phyloP scores from a whole-genome alignment of 305 asterid species.

The Lippia alba region DNA sequence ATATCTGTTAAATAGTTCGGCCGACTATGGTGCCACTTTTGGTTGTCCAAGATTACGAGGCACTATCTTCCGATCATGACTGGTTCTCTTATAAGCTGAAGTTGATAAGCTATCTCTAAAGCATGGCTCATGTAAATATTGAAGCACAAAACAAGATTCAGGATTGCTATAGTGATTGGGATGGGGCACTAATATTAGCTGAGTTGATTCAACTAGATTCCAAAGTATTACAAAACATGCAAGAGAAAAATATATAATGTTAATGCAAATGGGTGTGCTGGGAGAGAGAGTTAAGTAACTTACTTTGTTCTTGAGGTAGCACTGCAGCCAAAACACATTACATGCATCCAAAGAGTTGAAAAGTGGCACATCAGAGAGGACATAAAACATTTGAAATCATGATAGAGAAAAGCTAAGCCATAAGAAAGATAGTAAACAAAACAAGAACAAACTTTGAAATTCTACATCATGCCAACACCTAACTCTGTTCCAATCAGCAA shows the following conservation, averaged over 20 bases:
- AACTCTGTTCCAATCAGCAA: conserved; percentile 9
- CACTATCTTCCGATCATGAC: background rate
- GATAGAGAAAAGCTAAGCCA: conserved; percentile 13
- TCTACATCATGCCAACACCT: background rate
- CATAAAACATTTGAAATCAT: conserved; percentile 31
- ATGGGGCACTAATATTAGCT: background rate
- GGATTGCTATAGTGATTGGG: background rate
- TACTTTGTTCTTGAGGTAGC: conserved; percentile 89
- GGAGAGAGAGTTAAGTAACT: conserved; percentile 39
- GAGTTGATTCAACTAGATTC: conserved; percentile 17
- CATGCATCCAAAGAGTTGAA: conserved; percentile 56
- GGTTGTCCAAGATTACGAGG: conserved; percentile 7
- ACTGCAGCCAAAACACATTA: conserved; percentile 55
- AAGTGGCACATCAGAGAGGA: conserved; percentile 39
- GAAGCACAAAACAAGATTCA: background rate
- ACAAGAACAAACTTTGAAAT: conserved; percentile 4
- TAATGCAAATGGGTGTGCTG: conserved; percentile 2
- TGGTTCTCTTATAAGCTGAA: conserved; percentile 15
- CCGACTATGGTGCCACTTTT: background rate
- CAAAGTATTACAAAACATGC: conserved; percentile 11
- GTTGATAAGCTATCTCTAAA: conserved; percentile 13
- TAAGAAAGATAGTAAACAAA: background rate
- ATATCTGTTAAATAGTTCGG: conserved; percentile 12
- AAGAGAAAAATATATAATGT: conserved; percentile 21
- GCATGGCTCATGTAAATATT: conserved; percentile 10